These are phyloP conservation scores for Ascodesmis nigricans DNA, from an alignment of 495 filamentous ascomycete genomes.

Conservation along the genomic window DNA sequence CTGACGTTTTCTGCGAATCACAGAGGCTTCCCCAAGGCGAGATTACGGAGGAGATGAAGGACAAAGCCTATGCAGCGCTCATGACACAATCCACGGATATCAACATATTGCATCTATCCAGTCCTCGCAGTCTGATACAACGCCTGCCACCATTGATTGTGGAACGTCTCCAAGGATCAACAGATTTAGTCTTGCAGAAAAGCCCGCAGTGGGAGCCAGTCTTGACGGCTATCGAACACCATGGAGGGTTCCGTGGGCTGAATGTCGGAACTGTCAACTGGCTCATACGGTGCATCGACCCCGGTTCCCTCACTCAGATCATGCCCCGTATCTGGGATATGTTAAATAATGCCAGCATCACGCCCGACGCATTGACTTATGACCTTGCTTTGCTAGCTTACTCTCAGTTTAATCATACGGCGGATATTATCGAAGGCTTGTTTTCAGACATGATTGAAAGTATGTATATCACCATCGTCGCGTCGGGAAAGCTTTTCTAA, in stretches of 20 bases:
- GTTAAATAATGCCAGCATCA: conserved; percentile 8
- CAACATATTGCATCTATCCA: too few species aligned
- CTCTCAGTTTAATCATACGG: conserved; percentile 6
- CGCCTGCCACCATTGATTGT: conserved; percentile 6
- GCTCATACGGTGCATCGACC: too few species aligned
- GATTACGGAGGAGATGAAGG: conserved; percentile 17
- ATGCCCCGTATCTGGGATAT: conserved; percentile 9
- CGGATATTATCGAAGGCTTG: conserved; percentile 11
- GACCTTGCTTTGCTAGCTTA: conserved; percentile 18
- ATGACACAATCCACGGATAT: too few species aligned
- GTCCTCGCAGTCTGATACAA: too few species aligned
- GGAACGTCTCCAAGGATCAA: conserved; percentile 6
- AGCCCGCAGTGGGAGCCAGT: conserved; percentile 9
- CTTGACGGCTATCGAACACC: conserved; percentile 7
- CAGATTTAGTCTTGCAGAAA: conserved; percentile 5
- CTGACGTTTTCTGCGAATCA: too few species aligned
- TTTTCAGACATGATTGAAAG: conserved; percentile 15
- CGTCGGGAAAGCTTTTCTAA: not conserved
- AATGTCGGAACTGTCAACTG: conserved; percentile 7
- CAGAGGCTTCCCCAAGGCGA: conserved; percentile 15
- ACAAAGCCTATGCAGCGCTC: conserved; percentile 16
- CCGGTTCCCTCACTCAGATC: too few species aligned
- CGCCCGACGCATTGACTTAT: conserved; percentile 14
- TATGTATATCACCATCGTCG: conserved; percentile 7
- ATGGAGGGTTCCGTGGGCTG: conserved; percentile 15